Percentiles rank a stretch among this genome's conserved stretches.
Evolutionary conservation across 192 early-diverging fungal genomes (phyloP).

Genomic region (Entophlyctis helioformis): DNA sequence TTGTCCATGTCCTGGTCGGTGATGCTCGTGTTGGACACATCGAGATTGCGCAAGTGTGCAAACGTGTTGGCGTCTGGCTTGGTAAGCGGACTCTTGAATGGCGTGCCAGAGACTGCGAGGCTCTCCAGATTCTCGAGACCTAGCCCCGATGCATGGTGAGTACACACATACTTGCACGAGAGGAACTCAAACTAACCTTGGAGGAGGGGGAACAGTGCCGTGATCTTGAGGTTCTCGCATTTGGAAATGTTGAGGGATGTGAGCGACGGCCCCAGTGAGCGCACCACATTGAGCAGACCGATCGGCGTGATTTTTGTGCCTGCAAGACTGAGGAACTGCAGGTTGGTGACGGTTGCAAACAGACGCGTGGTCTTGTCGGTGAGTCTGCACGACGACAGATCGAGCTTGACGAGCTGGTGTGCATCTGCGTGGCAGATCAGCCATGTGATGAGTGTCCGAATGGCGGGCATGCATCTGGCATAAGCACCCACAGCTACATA

Average conservation of each 20-base stretch:
- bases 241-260: too few relatives aligned
- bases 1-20: slow-evolving; percentile 3
- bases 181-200: slow-evolving; percentile 9
- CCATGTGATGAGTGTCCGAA: neutral
- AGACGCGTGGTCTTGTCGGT: neutral
- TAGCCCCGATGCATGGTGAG: neutral
- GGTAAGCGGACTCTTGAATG: slow-evolving; percentile 11
- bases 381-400: neutral
- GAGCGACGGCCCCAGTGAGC: too few relatives aligned
- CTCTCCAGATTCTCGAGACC: slow-evolving; percentile 3
- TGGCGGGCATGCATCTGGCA: neutral
- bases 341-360: slow-evolving; percentile 5
- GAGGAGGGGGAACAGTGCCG: slow-evolving; percentile 10
- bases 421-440: neutral
- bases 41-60: slow-evolving; percentile 1
- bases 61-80: neutral
- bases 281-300: too few relatives aligned
- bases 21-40: slow-evolving; percentile 8
- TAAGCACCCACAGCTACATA: neutral
- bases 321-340: slow-evolving; percentile 6
- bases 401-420: neutral
- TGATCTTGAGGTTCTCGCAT: slow-evolving; percentile 16
- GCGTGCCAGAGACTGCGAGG: slow-evolving; percentile 9
- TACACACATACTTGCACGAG: neutral
- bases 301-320: too few relatives aligned